Evolutionary conservation across 495 filamentous ascomycete genomes (phyloP).

Genomic region (Aspergillus baeticus): DNA sequence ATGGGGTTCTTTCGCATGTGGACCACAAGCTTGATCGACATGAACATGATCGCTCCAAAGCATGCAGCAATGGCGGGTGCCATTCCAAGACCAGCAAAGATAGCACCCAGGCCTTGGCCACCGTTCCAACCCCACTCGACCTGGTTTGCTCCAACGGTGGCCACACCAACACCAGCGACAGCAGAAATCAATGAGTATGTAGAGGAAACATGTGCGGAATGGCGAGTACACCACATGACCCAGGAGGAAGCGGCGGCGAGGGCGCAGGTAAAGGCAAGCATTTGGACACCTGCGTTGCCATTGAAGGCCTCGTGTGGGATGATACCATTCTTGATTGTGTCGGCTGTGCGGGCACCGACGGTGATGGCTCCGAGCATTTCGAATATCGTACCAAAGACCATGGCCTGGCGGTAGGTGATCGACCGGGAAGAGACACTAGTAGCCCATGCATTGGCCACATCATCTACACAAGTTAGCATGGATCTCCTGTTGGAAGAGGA

Average conservation of each 20-base stretch:
- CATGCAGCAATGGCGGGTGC: constrained; percentile 57
- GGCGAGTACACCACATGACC: constrained; percentile 62
- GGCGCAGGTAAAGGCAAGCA: constrained; percentile 60
- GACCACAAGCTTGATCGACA: constrained; percentile 58
- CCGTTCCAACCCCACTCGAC: constrained; percentile 64
- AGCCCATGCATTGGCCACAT: constrained; percentile 77
- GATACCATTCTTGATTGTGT: constrained; percentile 61
- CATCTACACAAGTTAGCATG: constrained; percentile 38
- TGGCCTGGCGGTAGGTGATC: constrained; percentile 62
- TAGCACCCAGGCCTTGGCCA: constrained; percentile 57
- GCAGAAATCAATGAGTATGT: constrained; percentile 64
- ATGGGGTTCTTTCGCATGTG: constrained; percentile 57
- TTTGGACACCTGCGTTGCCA: constrained; percentile 54
- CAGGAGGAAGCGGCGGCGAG: constrained; percentile 52
- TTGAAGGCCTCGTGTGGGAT: constrained; percentile 50
- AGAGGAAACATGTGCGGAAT: constrained; percentile 61
- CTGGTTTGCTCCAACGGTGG: constrained; percentile 53
- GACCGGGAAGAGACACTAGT: constrained; percentile 71
- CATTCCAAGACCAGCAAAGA: constrained; percentile 61
- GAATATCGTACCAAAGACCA: constrained; percentile 63
- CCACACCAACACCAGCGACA: constrained; percentile 61
- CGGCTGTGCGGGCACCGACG: constrained; percentile 58
- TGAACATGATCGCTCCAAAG: constrained; percentile 57
- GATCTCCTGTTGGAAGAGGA: not conserved
- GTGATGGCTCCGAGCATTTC: constrained; percentile 61